phyloP scores from a whole-genome alignment of 2,329 filamentous ascomycete species.

The Colletotrichum nymphaeae region DNA sequence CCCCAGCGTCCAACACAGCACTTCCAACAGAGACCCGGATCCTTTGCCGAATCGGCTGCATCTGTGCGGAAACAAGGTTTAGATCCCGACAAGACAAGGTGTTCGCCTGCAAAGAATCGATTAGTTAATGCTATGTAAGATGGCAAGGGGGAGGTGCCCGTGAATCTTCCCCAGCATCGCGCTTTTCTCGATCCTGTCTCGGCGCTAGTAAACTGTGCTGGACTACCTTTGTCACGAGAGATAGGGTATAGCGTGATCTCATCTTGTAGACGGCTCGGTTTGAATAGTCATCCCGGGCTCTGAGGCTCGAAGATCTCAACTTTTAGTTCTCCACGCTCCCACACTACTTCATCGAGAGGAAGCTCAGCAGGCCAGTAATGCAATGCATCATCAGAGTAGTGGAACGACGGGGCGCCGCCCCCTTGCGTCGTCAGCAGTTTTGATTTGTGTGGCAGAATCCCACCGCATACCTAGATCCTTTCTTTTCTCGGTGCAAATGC shows the following conservation, averaged over 20 bases:
- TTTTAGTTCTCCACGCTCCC: neutral
- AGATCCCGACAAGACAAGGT: neutral
- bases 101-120: neutral
- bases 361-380: neutral
- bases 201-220: neutral
- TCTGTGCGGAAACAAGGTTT: neutral
- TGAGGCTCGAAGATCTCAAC: too few relatives aligned
- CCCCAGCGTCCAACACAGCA: too few relatives aligned
- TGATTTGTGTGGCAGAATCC: neutral
- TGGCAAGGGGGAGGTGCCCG: neutral
- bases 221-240: neutral
- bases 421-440: neutral
- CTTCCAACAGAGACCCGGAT: neutral
- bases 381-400: neutral
- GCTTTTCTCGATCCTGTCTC: neutral
- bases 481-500: neutral
- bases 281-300: neutral
- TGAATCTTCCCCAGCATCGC: neutral
- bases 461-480: neutral
- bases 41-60: neutral
- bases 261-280: neutral
- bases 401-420: neutral
- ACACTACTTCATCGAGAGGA: neutral
- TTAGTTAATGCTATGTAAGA: neutral
- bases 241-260: neutral